Base-by-base conservation (phyloP, 306 rosid genomes). In the Corylus americana region DNA sequence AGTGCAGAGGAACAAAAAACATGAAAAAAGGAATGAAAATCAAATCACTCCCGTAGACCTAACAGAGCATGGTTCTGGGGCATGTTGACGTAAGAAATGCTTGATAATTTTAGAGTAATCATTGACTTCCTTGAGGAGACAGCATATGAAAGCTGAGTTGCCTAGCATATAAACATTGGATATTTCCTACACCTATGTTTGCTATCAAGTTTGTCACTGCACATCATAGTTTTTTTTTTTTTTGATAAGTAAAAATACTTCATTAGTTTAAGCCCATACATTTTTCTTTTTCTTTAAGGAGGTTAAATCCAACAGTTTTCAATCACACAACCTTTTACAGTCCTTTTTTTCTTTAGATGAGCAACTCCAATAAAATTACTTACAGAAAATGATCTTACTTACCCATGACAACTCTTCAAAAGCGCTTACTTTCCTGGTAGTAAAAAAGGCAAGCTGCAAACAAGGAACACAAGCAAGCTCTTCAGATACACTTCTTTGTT, bases 351-450 rank as follows among this genome's bases (percentile, higher is more conserved):
- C 4, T 20, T 25, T 59, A 11, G 11, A n/a, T 2, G 13, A n/a
- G 8, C 4, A 4, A 22, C 29, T 58, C 25, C 37, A 9, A 7
- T 54, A 76, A 68, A 73, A 62, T 31, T 31, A 25, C 70, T 55
- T 83, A 12, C 22, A 71, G 62, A 67, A 17, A 20, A 78, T 10
- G 55, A 80, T 76, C 47, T 66, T n/a, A 73, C 94, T 75, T 86
- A 94, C 98, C 98, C 98, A 94, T 13, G 97, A 85, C 76, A 94
- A 85, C 91, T 94, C 98, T 86, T 94, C 93, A 11, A 80, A 74
- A 22, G 97, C 98, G 7, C 66, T 78, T 64, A 94, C 95, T 59
- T 86, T 69, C 87, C 77, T 90, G 42, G 81, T 90, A 12, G 98
- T 94, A 63, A 94, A 94, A 79, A 92, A 92, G 71, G 97, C 98